Conservation (phyloP, 208 protist genomes). For the Herpetomonas samuelpessoai region DNA sequence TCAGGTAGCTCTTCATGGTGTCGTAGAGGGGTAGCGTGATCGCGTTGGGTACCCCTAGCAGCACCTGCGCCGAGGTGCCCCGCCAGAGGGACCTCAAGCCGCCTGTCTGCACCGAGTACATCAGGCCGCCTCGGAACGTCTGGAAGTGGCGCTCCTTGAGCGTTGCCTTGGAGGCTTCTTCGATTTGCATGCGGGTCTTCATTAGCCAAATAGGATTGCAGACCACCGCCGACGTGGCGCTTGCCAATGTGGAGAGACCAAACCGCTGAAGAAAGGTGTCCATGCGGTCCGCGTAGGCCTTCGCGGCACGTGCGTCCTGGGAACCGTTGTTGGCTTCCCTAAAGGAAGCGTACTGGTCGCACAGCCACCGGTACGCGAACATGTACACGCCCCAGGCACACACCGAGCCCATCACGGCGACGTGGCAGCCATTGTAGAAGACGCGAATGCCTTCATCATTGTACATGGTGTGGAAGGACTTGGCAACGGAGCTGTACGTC, state of each 20-base stretch:
- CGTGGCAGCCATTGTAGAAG: slow-evolving; percentile 54
- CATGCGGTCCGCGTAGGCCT: slow-evolving; percentile 10
- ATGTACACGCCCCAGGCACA: slow-evolving; percentile 77
- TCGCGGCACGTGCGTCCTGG: not conserved
- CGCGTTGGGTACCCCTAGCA: slow-evolving; percentile 79
- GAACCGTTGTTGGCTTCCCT: slow-evolving; percentile 3
- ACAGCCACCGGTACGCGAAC: slow-evolving; percentile 75
- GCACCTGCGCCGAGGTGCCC: slow-evolving; percentile 70
- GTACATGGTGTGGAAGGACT: slow-evolving; percentile 27
- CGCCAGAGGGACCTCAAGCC: slow-evolving; percentile 77
- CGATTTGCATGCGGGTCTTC: slow-evolving; percentile 90
- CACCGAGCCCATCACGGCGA: slow-evolving; percentile 49
- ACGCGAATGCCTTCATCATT: slow-evolving; percentile 49
- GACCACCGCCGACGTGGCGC: slow-evolving; percentile 45
- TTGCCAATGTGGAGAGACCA: slow-evolving; percentile 60
- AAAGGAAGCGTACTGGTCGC: slow-evolving; percentile 16
- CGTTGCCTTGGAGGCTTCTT: slow-evolving; percentile 24
- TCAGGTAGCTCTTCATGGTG: slow-evolving; percentile 41
- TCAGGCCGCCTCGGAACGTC: slow-evolving; percentile 59
- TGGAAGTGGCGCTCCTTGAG: slow-evolving; percentile 27
- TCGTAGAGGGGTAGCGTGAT: slow-evolving; percentile 86
- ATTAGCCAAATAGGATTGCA: slow-evolving; percentile 90
- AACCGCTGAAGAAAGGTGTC: slow-evolving; percentile 46
- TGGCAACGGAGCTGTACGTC: slow-evolving; percentile 32
- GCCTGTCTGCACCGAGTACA: slow-evolving; percentile 41